Base-by-base conservation (phyloP, 2,329 filamentous ascomycete genomes). In the Fusarium xyrophilum region DNA sequence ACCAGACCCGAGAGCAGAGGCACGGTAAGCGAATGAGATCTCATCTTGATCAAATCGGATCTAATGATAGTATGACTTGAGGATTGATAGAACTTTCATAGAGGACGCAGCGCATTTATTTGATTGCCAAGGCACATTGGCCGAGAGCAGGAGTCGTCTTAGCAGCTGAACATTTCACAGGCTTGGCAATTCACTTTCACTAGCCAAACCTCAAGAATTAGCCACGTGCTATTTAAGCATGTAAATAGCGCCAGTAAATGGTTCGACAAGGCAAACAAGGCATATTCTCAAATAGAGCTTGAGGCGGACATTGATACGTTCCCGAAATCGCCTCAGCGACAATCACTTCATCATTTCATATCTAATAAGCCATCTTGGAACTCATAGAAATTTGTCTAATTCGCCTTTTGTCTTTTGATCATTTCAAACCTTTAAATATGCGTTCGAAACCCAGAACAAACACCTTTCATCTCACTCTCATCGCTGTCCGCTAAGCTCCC, bases 401-500 rank as follows among this genome's bases (percentile, higher is more conserved):
- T 39, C n/a, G 23, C 39, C 55, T 44, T 44, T 25, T 23, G 23
- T 53, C 55, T 60, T 52, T 30, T 28, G 7, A 44, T 51, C 27
- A 30, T 52, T 61, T 61, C 36, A 10, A 23, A 12, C 27, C 17
- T 60, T 56, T 60, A 58, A 58, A 25, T 42, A 53, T 61, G 60
- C 27, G 39, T 35, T 28, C 19, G 32, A 17, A 42, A 47, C 28
- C 40, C 39, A 53, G 30, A 53, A 43, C 19, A 13, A 67, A 60
- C 39, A 69, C 33, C 54, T 23, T 43, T 40, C 30, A 17, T 25
- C 33, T 25, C 21, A 36, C 4, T 3, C 30, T 64, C 53, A 72
- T 40, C 56, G 65, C 25, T 64, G 48, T 60, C 72, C 81, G 58
- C 78, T 75, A 33, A 91, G 81, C 78, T 91, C 89, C 74, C 85